Percentiles rank a stretch among this genome's conserved stretches.
These are phyloP conservation scores for Trifolium pratense DNA, from an alignment of 306 rosid genomes.

Conservation along the genomic window DNA sequence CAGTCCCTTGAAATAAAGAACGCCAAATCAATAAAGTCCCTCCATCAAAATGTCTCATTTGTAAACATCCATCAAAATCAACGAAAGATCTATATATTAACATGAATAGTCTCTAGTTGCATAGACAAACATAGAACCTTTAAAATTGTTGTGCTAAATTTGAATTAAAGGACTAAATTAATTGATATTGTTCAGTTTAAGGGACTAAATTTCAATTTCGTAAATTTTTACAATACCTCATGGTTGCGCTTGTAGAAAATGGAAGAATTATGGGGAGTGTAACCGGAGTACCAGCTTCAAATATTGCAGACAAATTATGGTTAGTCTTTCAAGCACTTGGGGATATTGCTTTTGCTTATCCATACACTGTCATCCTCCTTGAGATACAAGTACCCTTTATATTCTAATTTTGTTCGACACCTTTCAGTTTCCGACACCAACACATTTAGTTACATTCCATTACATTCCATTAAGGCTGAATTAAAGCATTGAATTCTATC, in stretches of 20 bases:
- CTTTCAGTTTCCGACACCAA: neutral
- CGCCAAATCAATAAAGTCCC: no score
- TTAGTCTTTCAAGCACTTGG: slow-evolving; percentile 78
- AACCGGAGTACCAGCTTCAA: slow-evolving; percentile 66
- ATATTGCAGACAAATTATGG: slow-evolving; percentile 63
- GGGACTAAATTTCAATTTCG: no score
- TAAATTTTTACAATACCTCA: no score
- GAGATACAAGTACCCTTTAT: slow-evolving; percentile 72
- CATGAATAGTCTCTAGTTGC: no score
- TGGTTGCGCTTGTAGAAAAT: slow-evolving; percentile 62
- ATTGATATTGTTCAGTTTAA: no score
- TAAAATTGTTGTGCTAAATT: no score
- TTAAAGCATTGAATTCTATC: slow-evolving; percentile 1
- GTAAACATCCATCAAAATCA: no score
- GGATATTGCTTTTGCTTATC: slow-evolving; percentile 90
- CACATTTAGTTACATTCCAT: neutral
- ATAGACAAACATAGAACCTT: no score
- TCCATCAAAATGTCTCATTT: no score
- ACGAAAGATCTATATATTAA: no score
- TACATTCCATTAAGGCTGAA: slow-evolving; percentile 12
- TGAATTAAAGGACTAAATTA: no score
- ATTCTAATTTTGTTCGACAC: neutral
- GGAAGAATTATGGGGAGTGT: slow-evolving; percentile 72
- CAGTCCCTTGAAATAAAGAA: no score
- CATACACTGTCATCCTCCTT: slow-evolving; percentile 69